Conservation (phyloP, 2,329 filamentous ascomycete species). For the Pestalotiopsis sp. region DNA sequence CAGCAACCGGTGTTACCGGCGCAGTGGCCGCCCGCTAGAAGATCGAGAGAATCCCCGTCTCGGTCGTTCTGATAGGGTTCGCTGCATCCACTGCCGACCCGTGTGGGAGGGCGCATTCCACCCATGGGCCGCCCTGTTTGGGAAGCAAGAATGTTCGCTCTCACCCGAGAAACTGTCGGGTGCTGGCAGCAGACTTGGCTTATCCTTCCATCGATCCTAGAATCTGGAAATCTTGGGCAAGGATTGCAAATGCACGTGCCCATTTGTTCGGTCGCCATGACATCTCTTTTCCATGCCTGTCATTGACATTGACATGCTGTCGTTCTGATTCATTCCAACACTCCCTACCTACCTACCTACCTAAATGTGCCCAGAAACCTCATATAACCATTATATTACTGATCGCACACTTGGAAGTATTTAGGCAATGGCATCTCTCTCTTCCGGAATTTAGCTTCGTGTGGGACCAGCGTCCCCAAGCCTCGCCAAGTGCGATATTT, state of each 20-base stretch:
- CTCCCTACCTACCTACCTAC: too few relatives aligned
- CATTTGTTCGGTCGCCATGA: background rate
- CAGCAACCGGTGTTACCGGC: background rate
- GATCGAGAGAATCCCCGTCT: slow-evolving; percentile 3
- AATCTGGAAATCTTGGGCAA: background rate
- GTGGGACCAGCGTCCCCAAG: background rate
- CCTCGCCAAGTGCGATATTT: background rate
- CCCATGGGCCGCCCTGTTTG: background rate
- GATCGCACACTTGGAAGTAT: background rate
- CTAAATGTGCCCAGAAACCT: too few relatives aligned
- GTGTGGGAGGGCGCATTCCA: slow-evolving; percentile 3
- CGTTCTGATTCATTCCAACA: background rate
- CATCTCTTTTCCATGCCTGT: background rate
- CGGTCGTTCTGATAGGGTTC: slow-evolving; percentile 14
- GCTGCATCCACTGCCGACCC: slow-evolving; percentile 14
- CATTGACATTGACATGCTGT: background rate
- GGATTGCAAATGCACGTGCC: background rate
- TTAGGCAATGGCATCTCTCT: background rate
- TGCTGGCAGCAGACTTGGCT: background rate
- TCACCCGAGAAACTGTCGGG: background rate
- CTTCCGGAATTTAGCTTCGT: background rate
- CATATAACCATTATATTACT: too few relatives aligned
- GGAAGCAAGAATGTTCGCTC: background rate
- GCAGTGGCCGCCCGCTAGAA: background rate
- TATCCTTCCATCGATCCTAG: background rate